Conservation (phyloP, 1,284 basidiomycete species). For the Ganoderma multipileum region DNA sequence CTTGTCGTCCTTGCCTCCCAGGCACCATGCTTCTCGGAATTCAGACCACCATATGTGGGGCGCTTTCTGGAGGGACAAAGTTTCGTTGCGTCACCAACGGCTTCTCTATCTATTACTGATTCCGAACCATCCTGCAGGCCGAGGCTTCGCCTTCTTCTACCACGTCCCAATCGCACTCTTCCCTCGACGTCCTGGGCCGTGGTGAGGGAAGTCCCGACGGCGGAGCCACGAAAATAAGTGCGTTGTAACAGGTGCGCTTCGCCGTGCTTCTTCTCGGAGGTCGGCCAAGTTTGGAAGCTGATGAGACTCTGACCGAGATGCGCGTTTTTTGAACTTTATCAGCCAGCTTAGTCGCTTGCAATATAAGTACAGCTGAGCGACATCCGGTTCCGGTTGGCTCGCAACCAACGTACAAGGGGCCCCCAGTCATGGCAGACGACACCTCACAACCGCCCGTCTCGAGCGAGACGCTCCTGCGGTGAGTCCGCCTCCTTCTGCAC, state of each 20-base stretch:
- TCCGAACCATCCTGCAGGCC: neutral
- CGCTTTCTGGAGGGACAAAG: neutral
- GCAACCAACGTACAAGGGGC: neutral
- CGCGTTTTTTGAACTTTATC: slow-evolving; percentile 1
- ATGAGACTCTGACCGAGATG: slow-evolving; percentile 2
- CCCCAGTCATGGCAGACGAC: slow-evolving; percentile 10
- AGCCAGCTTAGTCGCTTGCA: neutral
- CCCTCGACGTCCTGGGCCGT: neutral
- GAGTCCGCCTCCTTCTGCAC: neutral
- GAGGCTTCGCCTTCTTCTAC: slow-evolving; percentile 1
- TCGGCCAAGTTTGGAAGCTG: neutral
- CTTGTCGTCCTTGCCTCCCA: neutral
- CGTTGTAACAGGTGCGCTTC: neutral
- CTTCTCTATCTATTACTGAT: neutral
- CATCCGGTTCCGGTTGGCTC: neutral
- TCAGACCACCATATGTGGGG: neutral
- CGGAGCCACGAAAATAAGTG: neutral
- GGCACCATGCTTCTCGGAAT: neutral
- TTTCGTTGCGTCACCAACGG: neutral
- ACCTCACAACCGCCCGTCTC: slow-evolving; percentile 14
- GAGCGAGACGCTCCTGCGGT: slow-evolving; percentile 15
- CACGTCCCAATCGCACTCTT: neutral
- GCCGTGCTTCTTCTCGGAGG: neutral
- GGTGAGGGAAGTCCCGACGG: neutral
- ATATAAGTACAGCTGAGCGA: neutral